Percentiles rank a stretch among this genome's conserved stretches.
phyloP scores from a whole-genome alignment of 1,284 basidiomycete genomes.

The Ustilago nuda region DNA sequence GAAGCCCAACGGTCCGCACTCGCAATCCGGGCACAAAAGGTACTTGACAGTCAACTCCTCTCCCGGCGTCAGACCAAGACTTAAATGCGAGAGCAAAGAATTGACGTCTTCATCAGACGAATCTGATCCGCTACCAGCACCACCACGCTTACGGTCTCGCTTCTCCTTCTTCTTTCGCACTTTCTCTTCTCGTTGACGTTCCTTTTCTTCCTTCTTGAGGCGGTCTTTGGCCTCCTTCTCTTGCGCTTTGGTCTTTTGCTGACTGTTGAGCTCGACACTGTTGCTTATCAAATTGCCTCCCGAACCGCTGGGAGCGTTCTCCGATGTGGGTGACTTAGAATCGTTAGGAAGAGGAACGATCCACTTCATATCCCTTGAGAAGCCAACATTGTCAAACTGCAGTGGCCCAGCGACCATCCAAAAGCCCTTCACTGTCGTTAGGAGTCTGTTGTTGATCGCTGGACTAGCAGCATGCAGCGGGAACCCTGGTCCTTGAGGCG shows the following conservation, averaged over 20 bases:
- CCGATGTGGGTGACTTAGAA: neutral
- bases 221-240: conserved; percentile 36
- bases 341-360: conserved; percentile 26
- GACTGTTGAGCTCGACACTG: conserved; percentile 7
- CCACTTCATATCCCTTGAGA: conserved; percentile 64
- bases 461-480: conserved; percentile 28
- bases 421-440: conserved; percentile 54
- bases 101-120: conserved; percentile 41
- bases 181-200: conserved; percentile 34
- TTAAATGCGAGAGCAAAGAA: conserved; percentile 40
- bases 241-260: conserved; percentile 28
- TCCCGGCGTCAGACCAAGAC: conserved; percentile 48
- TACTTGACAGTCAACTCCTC: conserved; percentile 64
- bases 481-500: conserved; percentile 43
- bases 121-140: conserved; percentile 37
- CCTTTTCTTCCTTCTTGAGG: conserved; percentile 40
- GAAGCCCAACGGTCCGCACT: conserved; percentile 66
- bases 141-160: conserved; percentile 26
- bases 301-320: neutral
- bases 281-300: conserved; percentile 13
- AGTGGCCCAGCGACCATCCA: conserved; percentile 62
- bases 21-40: conserved; percentile 67
- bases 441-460: conserved; percentile 23
- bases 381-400: conserved; percentile 66
- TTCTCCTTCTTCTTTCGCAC: conserved; percentile 35